phyloP scores from a whole-genome alignment of 2,329 filamentous ascomycete genomes.

The Calonectria leucothoes region DNA sequence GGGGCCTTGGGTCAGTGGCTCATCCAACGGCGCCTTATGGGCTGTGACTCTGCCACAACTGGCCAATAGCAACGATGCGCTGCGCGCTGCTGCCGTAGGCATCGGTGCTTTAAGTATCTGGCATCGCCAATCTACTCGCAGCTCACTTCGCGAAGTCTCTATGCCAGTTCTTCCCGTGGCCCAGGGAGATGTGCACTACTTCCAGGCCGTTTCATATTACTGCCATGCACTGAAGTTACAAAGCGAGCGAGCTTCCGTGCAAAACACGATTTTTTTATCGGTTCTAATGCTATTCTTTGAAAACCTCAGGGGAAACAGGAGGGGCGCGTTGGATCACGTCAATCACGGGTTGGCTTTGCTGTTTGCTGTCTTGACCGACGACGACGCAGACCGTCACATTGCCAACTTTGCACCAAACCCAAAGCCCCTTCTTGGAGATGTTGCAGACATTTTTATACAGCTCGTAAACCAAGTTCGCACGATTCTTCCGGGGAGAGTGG shows the following conservation, averaged over 20 bases:
- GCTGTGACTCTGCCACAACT: constrained; percentile 45
- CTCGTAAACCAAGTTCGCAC: constrained; percentile 26
- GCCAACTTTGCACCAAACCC: constrained; percentile 33
- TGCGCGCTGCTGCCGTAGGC: constrained; percentile 46
- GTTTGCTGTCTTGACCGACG: constrained; percentile 45
- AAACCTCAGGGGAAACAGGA: constrained; percentile 43
- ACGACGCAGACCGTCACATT: constrained; percentile 17
- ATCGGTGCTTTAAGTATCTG: constrained; percentile 44
- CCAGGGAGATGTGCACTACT: constrained; percentile 37
- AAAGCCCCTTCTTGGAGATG: constrained; percentile 28
- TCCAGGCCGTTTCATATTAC: constrained; percentile 49
- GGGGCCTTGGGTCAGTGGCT: constrained; percentile 43
- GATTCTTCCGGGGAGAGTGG: constrained; percentile 25
- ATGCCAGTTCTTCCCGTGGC: not conserved
- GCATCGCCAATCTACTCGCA: not conserved
- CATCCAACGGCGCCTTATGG: constrained; percentile 43
- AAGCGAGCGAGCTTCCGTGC: constrained; percentile 40
- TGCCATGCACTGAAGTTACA: constrained; percentile 47
- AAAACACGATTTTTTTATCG: constrained; percentile 46
- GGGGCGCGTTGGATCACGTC: constrained; percentile 48
- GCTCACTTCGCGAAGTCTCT: not conserved
- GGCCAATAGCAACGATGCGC: constrained; percentile 37
- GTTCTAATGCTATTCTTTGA: constrained; percentile 48
- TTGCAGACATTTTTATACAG: constrained; percentile 32
- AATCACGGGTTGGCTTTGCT: constrained; percentile 50